Evolutionary conservation across 179 eudicot species (phyloP), one percentile per base, ranked within the genome.

Genomic region (Gypsophila paniculata): DNA sequence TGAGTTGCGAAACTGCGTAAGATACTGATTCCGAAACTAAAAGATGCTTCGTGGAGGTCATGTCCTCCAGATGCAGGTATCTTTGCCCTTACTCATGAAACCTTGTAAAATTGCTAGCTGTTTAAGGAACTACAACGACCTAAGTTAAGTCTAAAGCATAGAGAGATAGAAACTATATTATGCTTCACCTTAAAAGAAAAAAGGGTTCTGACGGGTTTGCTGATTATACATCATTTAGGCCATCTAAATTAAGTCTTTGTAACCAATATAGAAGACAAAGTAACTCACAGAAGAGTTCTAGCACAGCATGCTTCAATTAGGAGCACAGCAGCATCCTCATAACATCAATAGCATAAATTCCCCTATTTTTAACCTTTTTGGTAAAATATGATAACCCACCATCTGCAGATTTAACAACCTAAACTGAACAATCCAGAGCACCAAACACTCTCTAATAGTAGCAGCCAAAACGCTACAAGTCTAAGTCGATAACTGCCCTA

Each of bases 321-420:
- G 70, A 75, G 70, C 69, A 52, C 49, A 44, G 53, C 29, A 58
- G 63, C 48, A 36, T 34, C 44, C 51, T 61, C 75, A 34, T 46
- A 19, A 26, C 36, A 48, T 6, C 68, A 18, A 0, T 17, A 7
- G 17, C 68, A 42, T 58, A 46, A 26, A 72, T 60, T 57, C 51
- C 29, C 54, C 11, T n/a, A 18, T 6, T 3, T 22, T n/a, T 21
- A 29, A 72, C 2, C 62, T 58, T 23, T 58, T 23, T 17, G 19
- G 19, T 17, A 18, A n/a, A 17, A 53, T 17, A n/a, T n/a, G 21
- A 53, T n/a, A 18, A 53, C 2, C 58, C 22, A 17, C 23, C 34
- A 23, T 23, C 62, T 10, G 34, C 62, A 58, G 3, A 11, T 25
- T 9, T 23, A 10, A 23, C 4, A 58, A 22, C 1, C 26, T 51